Evolutionary conservation across 768 basidiomycete species (phyloP), one percentile per base, ranked within the genome.

Genomic region (Mycena leptocephala): DNA sequence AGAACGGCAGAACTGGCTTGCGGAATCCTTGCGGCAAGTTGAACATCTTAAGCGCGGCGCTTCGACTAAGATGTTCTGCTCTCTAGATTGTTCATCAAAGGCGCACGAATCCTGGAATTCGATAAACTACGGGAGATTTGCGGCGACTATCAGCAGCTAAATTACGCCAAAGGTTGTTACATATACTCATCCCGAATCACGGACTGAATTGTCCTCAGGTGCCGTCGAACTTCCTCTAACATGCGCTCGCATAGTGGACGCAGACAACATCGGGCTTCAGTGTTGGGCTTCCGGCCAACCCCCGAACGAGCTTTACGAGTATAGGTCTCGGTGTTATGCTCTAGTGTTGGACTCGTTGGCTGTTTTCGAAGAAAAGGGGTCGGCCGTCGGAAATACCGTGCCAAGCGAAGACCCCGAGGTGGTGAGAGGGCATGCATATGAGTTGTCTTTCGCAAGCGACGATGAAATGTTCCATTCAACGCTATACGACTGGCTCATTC

Each of bases 401-500:
- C 76, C 85, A 33, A 72, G 81, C 65, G 90, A 90, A 41, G 92
- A 93, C 61, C 90, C 91, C 9, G 95, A 96, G 76, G 87, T 91
- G 16, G 92, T 95, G n/a, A 91, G 95, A 66, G 91, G 89, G 61
- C 94, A 95, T 81, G 97, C 97, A 0, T 98, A 97, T 82, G 93
- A 95, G 41, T 89, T 97, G 71, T 96, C 96, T 1, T 94, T 99
- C 72, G 88, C 92, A 8, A 93, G 94, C 79, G 91, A 94, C 37
- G 98, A 99, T 83, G 94, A 97, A 79, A 92, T 97, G 86, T 99
- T 99, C 86, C 97, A 99, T 84, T 96, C 95, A 37, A 93, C 93
- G 22, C 83, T 99, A 73, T 99, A 99, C 81, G 96, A 98, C 79
- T 99, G 98, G 98, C 87, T 97, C 62, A 95, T 98, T 55, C 86